These are phyloP conservation scores for Sclerotiophoma versabilis DNA, from an alignment of 2,329 filamentous ascomycete species.

Conservation along the genomic window DNA sequence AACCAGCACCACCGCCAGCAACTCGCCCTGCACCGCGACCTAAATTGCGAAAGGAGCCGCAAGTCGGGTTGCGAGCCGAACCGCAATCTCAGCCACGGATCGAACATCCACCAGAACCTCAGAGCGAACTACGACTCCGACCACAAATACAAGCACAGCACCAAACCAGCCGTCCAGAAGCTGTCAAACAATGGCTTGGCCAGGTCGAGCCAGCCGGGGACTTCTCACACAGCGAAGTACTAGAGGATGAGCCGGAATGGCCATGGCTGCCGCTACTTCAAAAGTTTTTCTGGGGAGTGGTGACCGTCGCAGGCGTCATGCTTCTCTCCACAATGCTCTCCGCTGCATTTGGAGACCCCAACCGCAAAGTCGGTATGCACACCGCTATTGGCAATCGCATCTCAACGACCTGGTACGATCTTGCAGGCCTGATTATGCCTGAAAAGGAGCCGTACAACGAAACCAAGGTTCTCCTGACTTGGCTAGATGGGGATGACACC, in stretches of 20 bases:
- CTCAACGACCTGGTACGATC: slow-evolving; percentile 19
- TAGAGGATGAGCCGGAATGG: slow-evolving; percentile 26
- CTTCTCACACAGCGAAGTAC: background rate
- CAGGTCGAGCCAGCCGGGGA: slow-evolving; percentile 16
- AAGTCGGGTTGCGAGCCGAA: background rate
- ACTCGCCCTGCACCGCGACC: background rate
- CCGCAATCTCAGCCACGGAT: slow-evolving; percentile 6
- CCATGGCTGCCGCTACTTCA: slow-evolving; percentile 18
- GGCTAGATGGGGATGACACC: slow-evolving; percentile 8
- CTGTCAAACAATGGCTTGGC: slow-evolving; percentile 30
- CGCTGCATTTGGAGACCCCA: slow-evolving; percentile 4
- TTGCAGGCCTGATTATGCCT: slow-evolving; percentile 28
- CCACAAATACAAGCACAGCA: slow-evolving; percentile 8
- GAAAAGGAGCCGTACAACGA: slow-evolving; percentile 6
- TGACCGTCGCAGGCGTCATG: background rate
- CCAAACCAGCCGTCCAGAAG: slow-evolving; percentile 16
- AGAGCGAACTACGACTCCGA: background rate
- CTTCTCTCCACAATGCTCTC: slow-evolving; percentile 5
- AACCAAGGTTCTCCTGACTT: background rate
- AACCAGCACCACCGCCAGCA: background rate
- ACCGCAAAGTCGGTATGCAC: slow-evolving; percentile 14
- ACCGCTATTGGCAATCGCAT: slow-evolving; percentile 26
- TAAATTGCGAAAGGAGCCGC: background rate
- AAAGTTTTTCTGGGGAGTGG: slow-evolving; percentile 20
- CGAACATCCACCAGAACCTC: background rate